phyloP scores from a whole-genome alignment of 129 eudicot genomes.

The Flaveria bidentis region DNA sequence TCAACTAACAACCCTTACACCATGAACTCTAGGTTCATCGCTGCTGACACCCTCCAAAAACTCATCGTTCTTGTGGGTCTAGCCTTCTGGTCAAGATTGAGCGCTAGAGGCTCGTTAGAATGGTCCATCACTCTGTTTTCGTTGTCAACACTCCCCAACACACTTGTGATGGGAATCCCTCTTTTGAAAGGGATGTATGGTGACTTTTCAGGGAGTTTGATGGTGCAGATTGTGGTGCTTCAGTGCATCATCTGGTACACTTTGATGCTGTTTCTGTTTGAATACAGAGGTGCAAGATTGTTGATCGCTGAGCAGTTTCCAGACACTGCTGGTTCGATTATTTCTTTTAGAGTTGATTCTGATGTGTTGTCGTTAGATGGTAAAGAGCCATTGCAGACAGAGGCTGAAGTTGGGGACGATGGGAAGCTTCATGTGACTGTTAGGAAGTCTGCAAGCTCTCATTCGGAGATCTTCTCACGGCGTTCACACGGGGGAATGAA shows the following conservation, averaged over 20 bases:
- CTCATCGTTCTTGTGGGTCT: conserved; percentile 58
- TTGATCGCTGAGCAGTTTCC: conserved; percentile 89
- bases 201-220: conserved; percentile 68
- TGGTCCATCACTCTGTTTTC: conserved; percentile 93
- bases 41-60: conserved; percentile 86
- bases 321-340: conserved; percentile 73
- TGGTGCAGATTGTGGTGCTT: conserved; percentile 92
- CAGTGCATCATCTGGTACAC: conserved; percentile 96
- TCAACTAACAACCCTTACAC: conserved; percentile 89
- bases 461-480: conserved; percentile 72
- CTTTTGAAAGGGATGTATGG: conserved; percentile 90
- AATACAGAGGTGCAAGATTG: conserved; percentile 77
- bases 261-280: conserved; percentile 79
- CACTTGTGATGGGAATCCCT: conserved; percentile 94
- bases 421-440: conserved; percentile 85
- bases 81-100: conserved; percentile 64
- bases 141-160: conserved; percentile 76
- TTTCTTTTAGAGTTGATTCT: conserved; percentile 75
- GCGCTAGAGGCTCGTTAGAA: conserved; percentile 74
- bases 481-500: conserved; percentile 58
- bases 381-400: conserved; percentile 77
- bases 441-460: conserved; percentile 72
- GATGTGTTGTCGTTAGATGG: conserved; percentile 78
- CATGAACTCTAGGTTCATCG: conserved; percentile 82
- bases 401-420: conserved; percentile 87